phyloP scores from a whole-genome alignment of 768 basidiomycete species.

The Tremella fuciformis region DNA sequence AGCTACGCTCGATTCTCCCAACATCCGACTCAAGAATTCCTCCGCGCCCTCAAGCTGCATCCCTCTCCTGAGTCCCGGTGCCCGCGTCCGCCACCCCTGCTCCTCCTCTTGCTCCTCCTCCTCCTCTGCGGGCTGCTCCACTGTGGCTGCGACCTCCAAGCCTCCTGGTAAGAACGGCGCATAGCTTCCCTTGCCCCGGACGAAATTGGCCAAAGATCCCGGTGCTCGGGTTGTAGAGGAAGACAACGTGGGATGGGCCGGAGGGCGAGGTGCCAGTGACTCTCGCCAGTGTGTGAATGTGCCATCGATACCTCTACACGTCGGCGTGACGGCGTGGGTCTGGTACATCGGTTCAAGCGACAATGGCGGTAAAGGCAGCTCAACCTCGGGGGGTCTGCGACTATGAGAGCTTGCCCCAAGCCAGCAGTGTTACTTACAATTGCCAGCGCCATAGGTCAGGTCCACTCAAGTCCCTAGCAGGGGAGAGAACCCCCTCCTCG shows the following conservation, averaged over 20 bases:
- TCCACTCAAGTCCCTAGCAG: slow-evolving; percentile 63
- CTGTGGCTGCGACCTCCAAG: slow-evolving; percentile 53
- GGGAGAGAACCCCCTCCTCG: slow-evolving; percentile 70
- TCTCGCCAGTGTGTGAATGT: slow-evolving; percentile 61
- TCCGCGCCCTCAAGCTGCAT: slow-evolving; percentile 59
- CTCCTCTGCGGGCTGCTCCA: slow-evolving; percentile 48
- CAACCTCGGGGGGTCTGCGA: too few species aligned
- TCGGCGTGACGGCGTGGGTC: slow-evolving; percentile 47
- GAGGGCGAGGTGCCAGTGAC: slow-evolving; percentile 36
- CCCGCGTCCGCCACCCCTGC: slow-evolving; percentile 60
- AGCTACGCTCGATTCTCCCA: slow-evolving; percentile 36
- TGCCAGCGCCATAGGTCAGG: slow-evolving; percentile 80
- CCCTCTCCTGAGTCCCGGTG: slow-evolving; percentile 80
- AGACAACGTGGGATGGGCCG: slow-evolving; percentile 62
- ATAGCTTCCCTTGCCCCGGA: slow-evolving; percentile 87
- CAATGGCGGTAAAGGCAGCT: slow-evolving; percentile 59
- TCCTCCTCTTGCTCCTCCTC: slow-evolving; percentile 49
- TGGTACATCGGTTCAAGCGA: slow-evolving; percentile 37
- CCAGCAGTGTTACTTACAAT: slow-evolving; percentile 57
- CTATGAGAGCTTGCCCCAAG: too few species aligned
- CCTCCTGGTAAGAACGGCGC: slow-evolving; percentile 95
- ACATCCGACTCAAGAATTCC: slow-evolving; percentile 43
- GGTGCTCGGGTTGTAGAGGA: slow-evolving; percentile 86
- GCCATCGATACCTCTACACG: slow-evolving; percentile 41
- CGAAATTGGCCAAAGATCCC: slow-evolving; percentile 73